Percentiles rank a stretch among this genome's conserved stretches.
phyloP scores from a whole-genome alignment of 306 rosid species.

The Trifolium repens region DNA sequence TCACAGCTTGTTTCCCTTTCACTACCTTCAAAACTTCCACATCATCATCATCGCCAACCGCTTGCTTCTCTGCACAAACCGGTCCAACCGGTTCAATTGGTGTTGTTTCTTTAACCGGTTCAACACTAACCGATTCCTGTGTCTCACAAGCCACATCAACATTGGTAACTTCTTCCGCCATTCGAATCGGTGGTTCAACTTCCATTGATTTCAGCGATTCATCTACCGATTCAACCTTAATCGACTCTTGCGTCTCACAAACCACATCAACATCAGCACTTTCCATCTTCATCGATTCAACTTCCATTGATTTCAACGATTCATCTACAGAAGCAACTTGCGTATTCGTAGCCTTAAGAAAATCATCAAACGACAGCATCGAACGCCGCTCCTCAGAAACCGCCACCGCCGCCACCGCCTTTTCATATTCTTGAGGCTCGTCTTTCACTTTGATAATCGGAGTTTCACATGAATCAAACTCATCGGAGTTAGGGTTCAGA shows the following conservation, averaged over 20 bases:
- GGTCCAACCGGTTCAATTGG: background rate
- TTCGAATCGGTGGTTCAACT: background rate
- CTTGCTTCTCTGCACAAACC: conserved; percentile 4
- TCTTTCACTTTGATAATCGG: conserved; percentile 14
- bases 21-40: conserved; percentile 10
- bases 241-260: background rate
- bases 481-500: background rate
- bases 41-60: background rate
- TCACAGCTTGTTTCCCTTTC: background rate
- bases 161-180: background rate
- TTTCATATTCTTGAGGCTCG: background rate
- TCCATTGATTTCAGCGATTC: background rate
- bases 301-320: conserved; percentile 22
- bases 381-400: background rate
- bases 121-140: background rate
- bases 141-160: background rate
- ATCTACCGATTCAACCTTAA: background rate
- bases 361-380: conserved; percentile 10
- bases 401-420: background rate
- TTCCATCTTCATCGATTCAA: background rate
- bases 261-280: background rate
- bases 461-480: background rate
- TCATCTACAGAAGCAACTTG: conserved; percentile 46
- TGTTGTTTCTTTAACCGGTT: background rate
- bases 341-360: conserved; percentile 42